phyloP scores from a whole-genome alignment of 345 rosid species.

The Corchorus olitorius region DNA sequence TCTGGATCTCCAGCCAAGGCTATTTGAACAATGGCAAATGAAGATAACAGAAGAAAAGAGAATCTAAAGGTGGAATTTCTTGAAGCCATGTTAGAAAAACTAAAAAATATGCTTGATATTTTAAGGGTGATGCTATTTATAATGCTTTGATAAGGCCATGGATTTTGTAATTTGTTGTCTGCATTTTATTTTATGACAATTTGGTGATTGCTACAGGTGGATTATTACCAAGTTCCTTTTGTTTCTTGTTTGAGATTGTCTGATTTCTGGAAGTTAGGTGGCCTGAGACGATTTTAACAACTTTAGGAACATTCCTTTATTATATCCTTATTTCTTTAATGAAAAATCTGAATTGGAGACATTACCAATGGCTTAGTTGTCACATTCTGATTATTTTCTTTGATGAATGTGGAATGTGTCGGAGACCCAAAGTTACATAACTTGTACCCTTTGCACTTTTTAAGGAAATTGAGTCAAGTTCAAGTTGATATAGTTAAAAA shows the following conservation, averaged over 20 bases:
- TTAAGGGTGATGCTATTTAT: constrained; percentile 3
- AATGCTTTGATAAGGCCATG: background rate
- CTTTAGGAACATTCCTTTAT: background rate
- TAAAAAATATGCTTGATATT: background rate
- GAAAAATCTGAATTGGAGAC: background rate
- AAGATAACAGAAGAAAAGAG: background rate
- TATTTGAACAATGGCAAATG: background rate
- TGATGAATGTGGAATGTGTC: background rate
- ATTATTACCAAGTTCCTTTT: background rate
- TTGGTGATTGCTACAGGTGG: constrained; percentile 6
- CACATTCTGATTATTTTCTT: background rate
- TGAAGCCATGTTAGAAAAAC: background rate
- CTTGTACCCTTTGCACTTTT: too few species aligned
- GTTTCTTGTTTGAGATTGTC: background rate
- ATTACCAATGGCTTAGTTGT: background rate
- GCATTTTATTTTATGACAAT: background rate
- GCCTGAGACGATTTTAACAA: background rate
- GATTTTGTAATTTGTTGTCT: background rate
- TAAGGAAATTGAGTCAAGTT: too few species aligned
- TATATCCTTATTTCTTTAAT: background rate
- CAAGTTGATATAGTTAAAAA: too few species aligned
- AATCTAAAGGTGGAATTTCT: background rate
- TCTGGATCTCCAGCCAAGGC: background rate
- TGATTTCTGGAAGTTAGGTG: background rate
- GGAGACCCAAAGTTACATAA: too few species aligned